These are phyloP conservation scores for Babesia sp. DNA, from an alignment of 169 alveolate genomes.

Conservation along the genomic window DNA sequence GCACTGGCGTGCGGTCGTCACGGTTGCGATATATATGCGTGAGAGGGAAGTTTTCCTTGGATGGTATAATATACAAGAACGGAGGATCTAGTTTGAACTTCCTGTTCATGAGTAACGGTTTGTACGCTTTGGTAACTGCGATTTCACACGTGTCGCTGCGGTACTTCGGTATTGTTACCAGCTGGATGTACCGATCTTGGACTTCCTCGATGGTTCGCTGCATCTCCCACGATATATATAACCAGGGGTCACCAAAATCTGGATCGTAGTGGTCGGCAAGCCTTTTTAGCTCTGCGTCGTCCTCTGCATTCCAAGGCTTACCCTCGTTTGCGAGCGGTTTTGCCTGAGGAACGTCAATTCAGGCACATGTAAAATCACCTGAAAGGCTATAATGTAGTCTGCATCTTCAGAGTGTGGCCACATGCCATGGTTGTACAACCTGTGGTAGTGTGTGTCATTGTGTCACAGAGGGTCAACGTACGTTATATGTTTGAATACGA, in stretches of 20 bases:
- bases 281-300: conserved; percentile 71
- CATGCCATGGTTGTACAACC: conserved; percentile 82
- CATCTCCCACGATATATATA: conserved; percentile 87
- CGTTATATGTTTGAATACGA: conserved; percentile 76
- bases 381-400: conserved; percentile 78
- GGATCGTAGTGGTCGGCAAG: conserved; percentile 81
- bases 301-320: conserved; percentile 80
- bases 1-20: conserved; percentile 23
- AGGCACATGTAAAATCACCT: conserved; percentile 8
- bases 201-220: conserved; percentile 83
- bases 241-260: conserved; percentile 86
- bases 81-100: conserved; percentile 84
- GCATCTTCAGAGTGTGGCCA: conserved; percentile 79
- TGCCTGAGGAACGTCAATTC: conserved; percentile 49
- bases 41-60: conserved; percentile 71
- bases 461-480: background rate
- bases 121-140: conserved; percentile 74
- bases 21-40: conserved; percentile 19
- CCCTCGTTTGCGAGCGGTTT: conserved; percentile 80
- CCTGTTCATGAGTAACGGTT: conserved; percentile 80
- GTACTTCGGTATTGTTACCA: conserved; percentile 67
- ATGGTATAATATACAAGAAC: conserved; percentile 77
- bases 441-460: background rate
- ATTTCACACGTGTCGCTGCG: conserved; percentile 77
- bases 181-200: conserved; percentile 74